Evolutionary conservation across 1,284 basidiomycete genomes (phyloP), one percentile per base, ranked within the genome.

Genomic region (Vanrija sp.): DNA sequence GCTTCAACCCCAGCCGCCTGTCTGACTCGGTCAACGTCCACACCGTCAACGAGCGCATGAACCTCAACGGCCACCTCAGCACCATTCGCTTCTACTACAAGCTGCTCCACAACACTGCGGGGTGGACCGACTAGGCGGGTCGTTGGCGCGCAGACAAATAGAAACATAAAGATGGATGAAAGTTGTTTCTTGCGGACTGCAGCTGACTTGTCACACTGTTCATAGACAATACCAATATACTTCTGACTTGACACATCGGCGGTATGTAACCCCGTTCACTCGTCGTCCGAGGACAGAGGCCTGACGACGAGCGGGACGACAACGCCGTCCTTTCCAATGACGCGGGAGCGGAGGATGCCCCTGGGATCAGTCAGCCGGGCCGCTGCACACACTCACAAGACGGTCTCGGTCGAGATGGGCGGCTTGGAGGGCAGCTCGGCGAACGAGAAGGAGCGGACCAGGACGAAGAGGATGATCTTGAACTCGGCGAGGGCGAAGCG

Each of bases 401-500:
- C 34, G 5, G 34, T 23, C 59, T 69, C 70, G 61, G 57, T 63
- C 55, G 67, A 65, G 21, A 73, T 54, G 21, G 54, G 52, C 5
- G 71, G 71, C 52, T 69, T 67, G 45, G 64, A 65, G 2, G 67
- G 64, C 5, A 82, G 77, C 23, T 83, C 74, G 45, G 81, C 79
- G 52, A 85, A 84, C 52, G 81, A 79, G 53, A 85, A 84, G 1
- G 78, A 77, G 15, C 83, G 77, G 3, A 85, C 65, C 14, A 85
- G 75, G 45, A 81, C 79, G 64, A 84, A 86, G 8, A 86, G 60
- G 10, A 86, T 73, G 0, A 80, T 82, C 65, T 85, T 85, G 72
- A 81, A 83, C 64, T 88, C 85, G 21, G 80, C 79, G 47, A 88
- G 65, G 8, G 86, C 85, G 65, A 88, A 88, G 62, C 81, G 80